Evolutionary conservation across 768 basidiomycete genomes (phyloP), one percentile per base, ranked within the genome.

Genomic region (Infundibulicybe gibba): DNA sequence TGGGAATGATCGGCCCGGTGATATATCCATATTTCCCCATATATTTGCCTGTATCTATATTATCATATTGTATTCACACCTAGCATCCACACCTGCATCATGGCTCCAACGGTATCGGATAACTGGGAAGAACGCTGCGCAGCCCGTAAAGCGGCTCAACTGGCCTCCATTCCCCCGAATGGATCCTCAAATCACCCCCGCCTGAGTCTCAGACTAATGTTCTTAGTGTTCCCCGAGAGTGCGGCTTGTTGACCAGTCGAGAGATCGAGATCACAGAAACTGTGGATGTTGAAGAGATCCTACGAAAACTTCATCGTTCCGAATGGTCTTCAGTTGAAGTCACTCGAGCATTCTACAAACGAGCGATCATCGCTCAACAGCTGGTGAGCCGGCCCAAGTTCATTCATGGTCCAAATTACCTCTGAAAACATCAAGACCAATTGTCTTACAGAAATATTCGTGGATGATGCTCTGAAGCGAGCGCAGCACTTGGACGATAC

Each of bases 341-440:
- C 6, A 79, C 79, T 0, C 74, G 64, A 0, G 82, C 84, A 0
- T 86, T 79, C 60, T 81, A 74, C 61, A 85, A 85, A 58, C 69
- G 83, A 6, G 85, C 85, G 1, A 72, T 83, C 31, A 58, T 87
- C 21, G 84, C 84, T 2, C 84, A 88, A 11, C 83, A 86, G 57
- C 61, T 86, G 25, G 81, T 83, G 53, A 52, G 70, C 55, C 35
- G 15, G 5, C 15, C 32, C 17, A n/a, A n/a, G n/a, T 16, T 32
- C 32, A 30, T 33, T 31, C 10, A 9, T 30, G 1, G 20, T 44
- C 37, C 15, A 2, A 21, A 32, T 20, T 38, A 8, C 25, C 3
- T 25, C 25, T 25, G 25, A 25, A 19, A 38, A 11, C 37, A 42
- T 32, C 16, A 40, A 67, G 65, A 75, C 75, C 5, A 77, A 77